A percentile compares a stretch with the other conserved stretches of the same genome.
Conservation (phyloP, 345 rosid genomes). For the Hibiscus mutabilis region DNA sequence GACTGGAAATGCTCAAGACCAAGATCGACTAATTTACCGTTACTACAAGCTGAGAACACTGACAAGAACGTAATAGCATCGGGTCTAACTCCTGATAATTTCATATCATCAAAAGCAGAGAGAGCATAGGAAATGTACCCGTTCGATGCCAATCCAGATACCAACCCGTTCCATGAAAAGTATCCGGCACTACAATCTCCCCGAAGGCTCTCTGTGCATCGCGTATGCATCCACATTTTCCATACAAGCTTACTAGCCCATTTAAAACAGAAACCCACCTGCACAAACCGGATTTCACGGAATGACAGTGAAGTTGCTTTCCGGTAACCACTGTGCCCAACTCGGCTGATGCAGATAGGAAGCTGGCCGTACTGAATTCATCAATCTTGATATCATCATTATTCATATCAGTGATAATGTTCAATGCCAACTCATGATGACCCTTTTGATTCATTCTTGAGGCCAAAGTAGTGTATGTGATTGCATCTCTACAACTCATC, state of each 20-base stretch:
- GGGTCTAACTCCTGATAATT: conserved; percentile 43
- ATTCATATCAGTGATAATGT: conserved; percentile 33
- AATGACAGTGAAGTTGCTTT: conserved; percentile 56
- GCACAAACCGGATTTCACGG: conserved; percentile 48
- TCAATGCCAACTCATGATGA: conserved; percentile 35
- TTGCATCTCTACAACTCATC: conserved; percentile 43
- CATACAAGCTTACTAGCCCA: conserved; percentile 47
- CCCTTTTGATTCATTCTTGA: conserved; percentile 54
- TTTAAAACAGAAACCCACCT: conserved; percentile 38
- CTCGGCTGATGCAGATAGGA: conserved; percentile 54
- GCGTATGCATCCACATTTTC: conserved; percentile 38
- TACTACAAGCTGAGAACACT: conserved; percentile 50
- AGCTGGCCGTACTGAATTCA: conserved; percentile 48
- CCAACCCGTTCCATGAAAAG: conserved; percentile 60
- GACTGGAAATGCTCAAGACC: conserved; percentile 49
- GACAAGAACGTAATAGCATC: conserved; percentile 45
- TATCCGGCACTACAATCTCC: conserved; percentile 47
- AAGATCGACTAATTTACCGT: conserved; percentile 40
- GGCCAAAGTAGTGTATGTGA: conserved; percentile 61
- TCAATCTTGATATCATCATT: conserved; percentile 44
- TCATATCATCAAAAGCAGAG: conserved; percentile 65
- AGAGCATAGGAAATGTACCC: conserved; percentile 47
- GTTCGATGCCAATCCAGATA: conserved; percentile 49
- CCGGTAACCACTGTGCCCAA: conserved; percentile 42
- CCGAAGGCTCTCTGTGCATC: conserved; percentile 39